phyloP scores from a whole-genome alignment of 768 basidiomycete genomes.

The Leccinum longicurvipes region DNA sequence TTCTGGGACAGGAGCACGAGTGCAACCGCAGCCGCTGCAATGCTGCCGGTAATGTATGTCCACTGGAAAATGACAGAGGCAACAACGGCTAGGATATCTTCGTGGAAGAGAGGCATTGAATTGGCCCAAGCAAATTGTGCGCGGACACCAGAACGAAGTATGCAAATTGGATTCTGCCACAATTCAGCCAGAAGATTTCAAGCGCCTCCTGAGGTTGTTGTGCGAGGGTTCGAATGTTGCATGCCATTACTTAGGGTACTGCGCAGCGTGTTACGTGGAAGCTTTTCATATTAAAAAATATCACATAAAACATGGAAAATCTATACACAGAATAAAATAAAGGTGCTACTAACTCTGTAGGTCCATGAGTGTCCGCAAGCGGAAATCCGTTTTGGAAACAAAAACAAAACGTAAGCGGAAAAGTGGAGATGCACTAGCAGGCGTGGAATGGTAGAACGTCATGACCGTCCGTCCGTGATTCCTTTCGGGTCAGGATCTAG shows the following conservation, averaged over 20 bases:
- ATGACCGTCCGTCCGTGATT: background rate
- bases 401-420: background rate
- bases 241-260: too few relatives aligned
- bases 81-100: background rate
- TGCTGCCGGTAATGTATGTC: background rate
- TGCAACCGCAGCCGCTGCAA: background rate
- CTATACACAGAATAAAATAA: too few relatives aligned
- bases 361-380: too few relatives aligned
- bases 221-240: too few relatives aligned
- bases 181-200: too few relatives aligned
- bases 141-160: too few relatives aligned
- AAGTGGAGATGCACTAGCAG: background rate
- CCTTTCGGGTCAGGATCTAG: background rate
- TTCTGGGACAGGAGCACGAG: background rate
- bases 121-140: too few relatives aligned
- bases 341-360: background rate
- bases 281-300: too few relatives aligned
- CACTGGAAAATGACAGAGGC: background rate
- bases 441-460: background rate
- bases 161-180: too few relatives aligned
- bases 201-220: too few relatives aligned
- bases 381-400: too few relatives aligned
- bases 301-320: too few relatives aligned
- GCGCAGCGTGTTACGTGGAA: background rate
- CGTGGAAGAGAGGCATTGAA: background rate